Evolutionary conservation across 768 basidiomycete genomes (phyloP).

Genomic region (Leccinum incarnatum): DNA sequence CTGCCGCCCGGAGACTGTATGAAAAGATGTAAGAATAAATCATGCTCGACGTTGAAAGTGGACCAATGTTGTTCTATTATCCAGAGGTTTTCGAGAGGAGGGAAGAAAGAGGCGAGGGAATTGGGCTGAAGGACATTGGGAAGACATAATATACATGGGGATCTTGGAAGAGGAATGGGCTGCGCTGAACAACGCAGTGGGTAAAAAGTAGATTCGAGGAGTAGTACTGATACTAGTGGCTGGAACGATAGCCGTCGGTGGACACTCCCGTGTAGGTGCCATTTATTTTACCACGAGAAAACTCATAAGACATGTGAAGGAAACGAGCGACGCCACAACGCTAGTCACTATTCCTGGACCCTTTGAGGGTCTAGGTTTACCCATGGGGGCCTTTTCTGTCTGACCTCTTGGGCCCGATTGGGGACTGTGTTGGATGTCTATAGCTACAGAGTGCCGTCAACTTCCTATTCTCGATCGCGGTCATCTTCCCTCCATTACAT

Average conservation of each 20-base stretch:
- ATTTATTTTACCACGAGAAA: neutral
- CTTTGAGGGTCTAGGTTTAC: too few species aligned
- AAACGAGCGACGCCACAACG: too few species aligned
- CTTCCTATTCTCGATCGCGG: too few species aligned
- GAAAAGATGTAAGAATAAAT: conserved; percentile 27
- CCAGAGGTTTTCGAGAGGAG: conserved; percentile 35
- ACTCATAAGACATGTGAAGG: too few species aligned
- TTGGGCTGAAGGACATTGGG: conserved; percentile 24
- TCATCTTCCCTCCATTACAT: too few species aligned
- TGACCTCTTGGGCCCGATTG: too few species aligned
- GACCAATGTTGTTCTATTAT: neutral
- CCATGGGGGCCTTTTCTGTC: too few species aligned
- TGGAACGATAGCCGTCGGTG: neutral
- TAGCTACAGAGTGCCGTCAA: too few species aligned
- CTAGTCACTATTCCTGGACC: too few species aligned
- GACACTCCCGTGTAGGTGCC: neutral
- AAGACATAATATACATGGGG: conserved; percentile 33
- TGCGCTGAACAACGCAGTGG: neutral
- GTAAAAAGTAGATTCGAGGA: neutral
- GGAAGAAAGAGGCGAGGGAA: conserved; percentile 18
- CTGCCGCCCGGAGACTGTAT: conserved; percentile 21
- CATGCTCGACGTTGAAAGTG: neutral
- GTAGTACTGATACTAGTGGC: neutral
- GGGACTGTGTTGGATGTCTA: too few species aligned
- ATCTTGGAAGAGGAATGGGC: conserved; percentile 34